Percentiles rank a stretch among this genome's conserved stretches.
These are phyloP conservation scores for Apodospora peruviana DNA, from an alignment of 495 filamentous ascomycete species.

Conservation along the genomic window DNA sequence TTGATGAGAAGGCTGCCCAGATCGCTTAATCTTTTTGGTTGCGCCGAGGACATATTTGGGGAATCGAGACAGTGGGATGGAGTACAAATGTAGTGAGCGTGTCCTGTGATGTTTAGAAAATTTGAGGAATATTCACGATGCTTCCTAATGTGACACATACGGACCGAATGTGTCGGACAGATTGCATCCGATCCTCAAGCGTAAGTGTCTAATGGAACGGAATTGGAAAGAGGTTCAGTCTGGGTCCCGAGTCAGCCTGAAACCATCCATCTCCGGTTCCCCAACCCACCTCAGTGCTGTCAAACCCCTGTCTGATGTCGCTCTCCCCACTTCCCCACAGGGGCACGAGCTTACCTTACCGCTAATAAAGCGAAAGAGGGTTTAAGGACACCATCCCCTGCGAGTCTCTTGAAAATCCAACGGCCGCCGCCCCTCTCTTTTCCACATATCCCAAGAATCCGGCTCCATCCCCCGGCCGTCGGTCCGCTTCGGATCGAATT, in stretches of 20 bases:
- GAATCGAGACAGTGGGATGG: no score
- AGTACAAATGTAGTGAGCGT: no score
- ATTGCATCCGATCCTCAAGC: background rate
- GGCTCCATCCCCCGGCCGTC: background rate
- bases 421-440: conserved; percentile 4
- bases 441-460: background rate
- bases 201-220: no score
- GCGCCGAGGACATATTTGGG: no score
- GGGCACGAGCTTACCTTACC: conserved; percentile 13
- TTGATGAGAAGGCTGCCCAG: conserved; percentile 16
- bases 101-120: no score
- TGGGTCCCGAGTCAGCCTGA: no score
- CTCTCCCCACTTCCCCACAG: background rate
- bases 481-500: conserved; percentile 20
- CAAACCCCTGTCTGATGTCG: background rate
- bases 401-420: background rate
- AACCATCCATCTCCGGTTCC: no score
- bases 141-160: background rate
- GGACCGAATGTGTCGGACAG: background rate
- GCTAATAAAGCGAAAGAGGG: background rate
- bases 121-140: no score
- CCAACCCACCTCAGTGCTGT: background rate
- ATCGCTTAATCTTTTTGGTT: background rate
- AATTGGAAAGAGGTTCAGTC: no score
- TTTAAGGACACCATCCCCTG: conserved; percentile 3